A percentile compares a stretch with the other conserved stretches of the same genome.
These are phyloP conservation scores for Acanthamoeba quina DNA, from an alignment of 208 protist genomes.

Conservation along the genomic window DNA sequence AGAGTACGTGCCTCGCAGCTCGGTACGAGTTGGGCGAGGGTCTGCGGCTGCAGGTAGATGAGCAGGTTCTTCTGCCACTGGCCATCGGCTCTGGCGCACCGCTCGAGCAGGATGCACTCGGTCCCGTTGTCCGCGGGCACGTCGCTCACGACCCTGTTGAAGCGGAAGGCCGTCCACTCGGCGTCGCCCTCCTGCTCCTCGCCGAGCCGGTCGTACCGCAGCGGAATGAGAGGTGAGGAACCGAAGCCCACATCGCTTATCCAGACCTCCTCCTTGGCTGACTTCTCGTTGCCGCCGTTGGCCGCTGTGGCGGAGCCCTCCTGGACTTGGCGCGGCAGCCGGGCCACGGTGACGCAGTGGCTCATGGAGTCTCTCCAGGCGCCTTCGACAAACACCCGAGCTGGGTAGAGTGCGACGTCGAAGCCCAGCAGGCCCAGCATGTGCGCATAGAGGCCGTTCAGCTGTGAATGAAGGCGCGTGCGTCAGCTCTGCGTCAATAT, in stretches of 20 bases:
- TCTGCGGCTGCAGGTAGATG: background rate
- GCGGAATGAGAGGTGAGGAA: background rate
- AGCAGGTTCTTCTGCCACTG: background rate
- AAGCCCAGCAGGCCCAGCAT: background rate
- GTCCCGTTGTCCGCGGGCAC: background rate
- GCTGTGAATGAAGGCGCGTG: background rate
- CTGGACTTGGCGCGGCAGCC: background rate
- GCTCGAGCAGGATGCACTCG: background rate
- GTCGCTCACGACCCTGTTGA: background rate
- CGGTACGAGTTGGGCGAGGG: background rate
- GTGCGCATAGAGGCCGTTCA: constrained; percentile 24
- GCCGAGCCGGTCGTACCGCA: background rate
- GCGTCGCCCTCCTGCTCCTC: background rate
- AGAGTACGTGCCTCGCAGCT: background rate
- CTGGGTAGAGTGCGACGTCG: background rate
- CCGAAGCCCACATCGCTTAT: background rate
- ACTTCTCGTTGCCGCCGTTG: background rate
- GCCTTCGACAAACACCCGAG: background rate
- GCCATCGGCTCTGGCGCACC: background rate
- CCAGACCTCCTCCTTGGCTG: background rate
- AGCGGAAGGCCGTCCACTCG: background rate
- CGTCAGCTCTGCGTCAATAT: background rate
- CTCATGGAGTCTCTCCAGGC: background rate
- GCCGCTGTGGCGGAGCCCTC: background rate
- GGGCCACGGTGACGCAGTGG: background rate